Base-by-base conservation (phyloP, 208 protist species). In the Sergeia podlipaevii region DNA sequence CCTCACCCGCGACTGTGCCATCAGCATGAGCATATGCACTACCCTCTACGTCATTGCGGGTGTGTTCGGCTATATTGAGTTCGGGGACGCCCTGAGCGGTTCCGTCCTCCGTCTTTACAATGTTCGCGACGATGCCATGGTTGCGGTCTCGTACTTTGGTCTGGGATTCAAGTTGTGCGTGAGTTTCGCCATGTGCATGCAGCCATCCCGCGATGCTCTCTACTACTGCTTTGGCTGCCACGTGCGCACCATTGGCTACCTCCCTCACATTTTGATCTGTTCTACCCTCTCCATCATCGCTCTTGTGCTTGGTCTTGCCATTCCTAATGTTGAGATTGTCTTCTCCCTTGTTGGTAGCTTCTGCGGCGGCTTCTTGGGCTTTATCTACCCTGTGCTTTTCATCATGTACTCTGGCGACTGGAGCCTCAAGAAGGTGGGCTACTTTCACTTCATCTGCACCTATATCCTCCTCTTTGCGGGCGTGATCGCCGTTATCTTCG, bases 381-480 rank as follows among this genome's bases (percentile, higher is more conserved):
- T 96, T 57, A 77, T 90, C 63, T 79, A 79, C 47, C 84, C 89
- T 0, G 85, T 86, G 10, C 59, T 89, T n/a, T 92, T 87, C 65
- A 60, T 77, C 48, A 85, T 94, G 87, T 88, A 89, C 60, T 62
- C 61, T 10, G 83, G 78, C 28, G 64, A 74, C 71, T 89, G 74
- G 75, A 60, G 41, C 21, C 62, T 71, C 39, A 58, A 54, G 46
- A 52, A 36, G 32, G 82, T 91, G 20, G 82, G 82, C 37, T 70
- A 62, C 51, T 74, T 85, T 41, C 77, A 90, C 66, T 93, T 77
- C 45, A 24, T 89, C 33, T 56, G 30, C 45, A 93, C 86, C 2
- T 91, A 90, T 54, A 21, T 71, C n/a, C 70, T 93, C 33, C 73
- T 90, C 43, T 74, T 93, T 32, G 60, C 61, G 18, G 85, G 81